A percentile compares a stretch with the other conserved stretches of the same genome.
These are phyloP conservation scores for Sarocladium strictum DNA, from an alignment of 2,329 filamentous ascomycete genomes.

Conservation along the genomic window DNA sequence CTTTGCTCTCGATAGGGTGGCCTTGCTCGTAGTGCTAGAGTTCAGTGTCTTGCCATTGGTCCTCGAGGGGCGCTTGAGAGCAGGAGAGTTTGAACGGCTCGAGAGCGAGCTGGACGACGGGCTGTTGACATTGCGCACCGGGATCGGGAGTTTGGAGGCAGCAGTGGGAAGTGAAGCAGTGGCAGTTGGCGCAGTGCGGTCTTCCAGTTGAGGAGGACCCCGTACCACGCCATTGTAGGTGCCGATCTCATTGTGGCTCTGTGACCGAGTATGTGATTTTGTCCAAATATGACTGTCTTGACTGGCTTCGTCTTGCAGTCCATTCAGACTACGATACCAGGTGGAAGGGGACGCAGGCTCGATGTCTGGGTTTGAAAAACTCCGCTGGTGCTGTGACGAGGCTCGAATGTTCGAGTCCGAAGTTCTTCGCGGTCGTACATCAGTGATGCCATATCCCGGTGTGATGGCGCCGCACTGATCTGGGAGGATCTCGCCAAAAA, in stretches of 20 bases:
- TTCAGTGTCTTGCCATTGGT: constrained; percentile 32
- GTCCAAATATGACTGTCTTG: constrained; percentile 15
- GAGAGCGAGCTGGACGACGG: constrained; percentile 44
- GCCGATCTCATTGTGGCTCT: constrained; percentile 24
- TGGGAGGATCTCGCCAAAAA: constrained; percentile 72
- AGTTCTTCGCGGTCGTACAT: constrained; percentile 50
- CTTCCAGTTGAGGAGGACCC: neutral
- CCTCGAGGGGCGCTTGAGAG: constrained; percentile 33
- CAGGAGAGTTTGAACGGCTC: constrained; percentile 51
- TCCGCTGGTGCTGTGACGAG: constrained; percentile 44
- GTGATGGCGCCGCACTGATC: constrained; percentile 46
- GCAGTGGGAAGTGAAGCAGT: constrained; percentile 10
- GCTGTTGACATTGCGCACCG: constrained; percentile 37
- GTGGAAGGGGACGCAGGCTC: constrained; percentile 61
- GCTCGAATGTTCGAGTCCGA: constrained; percentile 65
- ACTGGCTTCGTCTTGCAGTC: constrained; percentile 17
- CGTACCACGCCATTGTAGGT: neutral
- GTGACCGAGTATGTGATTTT: constrained; percentile 41
- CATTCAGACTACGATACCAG: constrained; percentile 48
- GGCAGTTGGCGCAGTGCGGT: neutral
- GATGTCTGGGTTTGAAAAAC: constrained; percentile 47
- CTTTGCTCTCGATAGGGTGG: constrained; percentile 20
- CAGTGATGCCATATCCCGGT: constrained; percentile 56
- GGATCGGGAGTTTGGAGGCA: constrained; percentile 40
- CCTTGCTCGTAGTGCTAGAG: neutral